Conservation (phyloP, 805 yeast genomes). For the Kluyveromyces aestuarii region DNA sequence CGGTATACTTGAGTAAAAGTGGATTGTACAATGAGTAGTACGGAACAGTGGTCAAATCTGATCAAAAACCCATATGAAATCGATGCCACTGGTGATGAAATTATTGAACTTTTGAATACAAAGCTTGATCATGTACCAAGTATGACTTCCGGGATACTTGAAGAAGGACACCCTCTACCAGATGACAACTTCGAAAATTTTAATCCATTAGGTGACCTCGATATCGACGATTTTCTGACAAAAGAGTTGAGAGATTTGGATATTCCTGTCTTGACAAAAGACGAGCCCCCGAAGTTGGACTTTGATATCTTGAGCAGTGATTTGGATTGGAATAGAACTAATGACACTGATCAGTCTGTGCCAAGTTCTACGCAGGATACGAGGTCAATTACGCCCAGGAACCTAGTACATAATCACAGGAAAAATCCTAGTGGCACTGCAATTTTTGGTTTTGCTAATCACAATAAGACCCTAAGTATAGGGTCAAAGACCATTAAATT, state of each 20-base stretch:
- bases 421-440: constrained; percentile 72
- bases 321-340: constrained; percentile 5
- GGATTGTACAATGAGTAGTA: not conserved
- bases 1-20: not conserved
- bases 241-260: constrained; percentile 56
- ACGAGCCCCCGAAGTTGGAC: constrained; percentile 1
- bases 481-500: not conserved
- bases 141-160: not conserved
- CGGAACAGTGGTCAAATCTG: constrained; percentile 3
- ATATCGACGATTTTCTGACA: constrained; percentile 46
- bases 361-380: not conserved
- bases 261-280: constrained; percentile 38
- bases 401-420: constrained; percentile 33
- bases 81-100: not conserved
- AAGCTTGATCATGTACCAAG: not conserved
- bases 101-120: not conserved
- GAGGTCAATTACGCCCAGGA: constrained; percentile 4
- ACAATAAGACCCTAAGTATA: constrained; percentile 52
- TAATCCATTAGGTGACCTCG: constrained; percentile 39
- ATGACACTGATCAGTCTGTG: not conserved
- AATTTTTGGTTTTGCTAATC: constrained; percentile 64
- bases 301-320: constrained; percentile 1
- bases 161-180: not conserved
- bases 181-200: constrained; percentile 42
- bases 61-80: constrained; percentile 1